These are phyloP conservation scores for Trametes hirsuta DNA, from an alignment of 1,284 basidiomycete species.

Conservation along the genomic window DNA sequence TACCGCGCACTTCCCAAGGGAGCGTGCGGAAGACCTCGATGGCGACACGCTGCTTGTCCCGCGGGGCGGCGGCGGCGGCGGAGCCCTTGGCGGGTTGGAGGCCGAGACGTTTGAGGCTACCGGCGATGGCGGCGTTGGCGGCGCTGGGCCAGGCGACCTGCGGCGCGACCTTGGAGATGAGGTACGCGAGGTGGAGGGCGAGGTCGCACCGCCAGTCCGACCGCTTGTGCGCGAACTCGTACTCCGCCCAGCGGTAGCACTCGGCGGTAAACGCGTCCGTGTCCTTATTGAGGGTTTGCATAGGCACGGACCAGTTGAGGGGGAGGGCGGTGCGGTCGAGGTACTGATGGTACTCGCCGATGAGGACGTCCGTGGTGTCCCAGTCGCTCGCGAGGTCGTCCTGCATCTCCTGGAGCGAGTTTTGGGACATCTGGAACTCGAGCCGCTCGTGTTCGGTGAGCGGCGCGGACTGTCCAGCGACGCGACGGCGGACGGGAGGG, in stretches of 20 bases:
- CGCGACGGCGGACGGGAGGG: neutral
- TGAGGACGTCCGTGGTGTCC: neutral
- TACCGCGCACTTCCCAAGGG: neutral
- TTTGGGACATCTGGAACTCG: neutral
- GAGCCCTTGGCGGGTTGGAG: too few relatives aligned
- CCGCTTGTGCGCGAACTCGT: neutral
- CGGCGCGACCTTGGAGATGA: neutral
- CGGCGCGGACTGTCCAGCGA: neutral
- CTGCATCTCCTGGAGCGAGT: neutral
- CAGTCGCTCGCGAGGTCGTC: neutral
- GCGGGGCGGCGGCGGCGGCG: too few relatives aligned
- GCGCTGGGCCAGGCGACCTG: too few relatives aligned
- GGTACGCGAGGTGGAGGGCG: neutral
- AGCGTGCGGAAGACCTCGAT: neutral
- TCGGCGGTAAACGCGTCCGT: neutral
- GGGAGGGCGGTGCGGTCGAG: neutral
- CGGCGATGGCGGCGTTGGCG: too few relatives aligned
- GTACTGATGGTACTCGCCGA: neutral
- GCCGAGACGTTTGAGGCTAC: too few relatives aligned
- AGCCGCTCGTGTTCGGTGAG: neutral
- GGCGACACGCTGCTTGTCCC: neutral
- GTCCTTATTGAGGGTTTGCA: too few relatives aligned
- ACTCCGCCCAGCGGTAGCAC: neutral
- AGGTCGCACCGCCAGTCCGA: neutral
- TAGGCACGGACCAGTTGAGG: neutral